phyloP scores from a whole-genome alignment of 2,329 filamentous ascomycete species.

The Huntiella bhutanensis region DNA sequence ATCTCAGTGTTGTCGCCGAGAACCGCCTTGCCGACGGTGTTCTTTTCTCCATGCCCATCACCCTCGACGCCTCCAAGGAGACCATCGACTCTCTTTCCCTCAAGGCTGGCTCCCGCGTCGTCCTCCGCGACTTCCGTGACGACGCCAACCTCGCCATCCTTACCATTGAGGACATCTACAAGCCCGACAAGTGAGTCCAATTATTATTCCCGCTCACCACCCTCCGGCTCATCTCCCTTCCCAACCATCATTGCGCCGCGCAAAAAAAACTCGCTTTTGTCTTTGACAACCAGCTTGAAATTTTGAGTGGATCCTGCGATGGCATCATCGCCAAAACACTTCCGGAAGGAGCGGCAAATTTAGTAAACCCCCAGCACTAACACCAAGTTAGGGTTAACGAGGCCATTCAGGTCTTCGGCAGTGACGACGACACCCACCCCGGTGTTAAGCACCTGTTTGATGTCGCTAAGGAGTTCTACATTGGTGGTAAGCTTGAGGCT shows the following conservation, averaged over 20 bases:
- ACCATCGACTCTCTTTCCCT: constrained; percentile 57
- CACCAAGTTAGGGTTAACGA: constrained; percentile 48
- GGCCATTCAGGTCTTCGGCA: constrained; percentile 86
- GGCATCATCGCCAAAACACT: constrained; percentile 9
- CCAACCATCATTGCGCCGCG: not conserved
- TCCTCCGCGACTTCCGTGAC: constrained; percentile 87
- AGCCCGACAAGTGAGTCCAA: constrained; percentile 61
- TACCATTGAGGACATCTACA: constrained; percentile 89
- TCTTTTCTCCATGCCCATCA: constrained; percentile 95
- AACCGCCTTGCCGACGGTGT: constrained; percentile 73
- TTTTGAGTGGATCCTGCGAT: constrained; percentile 10
- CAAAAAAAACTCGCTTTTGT: not conserved
- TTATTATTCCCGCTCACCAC: not conserved
- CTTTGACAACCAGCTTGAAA: not conserved
- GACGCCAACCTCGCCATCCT: constrained; percentile 92
- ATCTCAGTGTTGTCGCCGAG: constrained; percentile 61
- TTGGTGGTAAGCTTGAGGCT: constrained; percentile 90
- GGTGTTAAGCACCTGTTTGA: constrained; percentile 79
- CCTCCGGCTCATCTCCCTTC: not conserved
- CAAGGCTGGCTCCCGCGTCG: constrained; percentile 63
- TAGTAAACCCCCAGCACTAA: constrained; percentile 9
- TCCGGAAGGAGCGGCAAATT: constrained; percentile 1
- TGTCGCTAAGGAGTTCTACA: constrained; percentile 69
- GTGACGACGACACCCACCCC: constrained; percentile 73
- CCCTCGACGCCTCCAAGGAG: constrained; percentile 62